Evolutionary conservation across 441 rosid species (phyloP), one percentile per base, ranked within the genome.

Genomic region (Kokia cookei): DNA sequence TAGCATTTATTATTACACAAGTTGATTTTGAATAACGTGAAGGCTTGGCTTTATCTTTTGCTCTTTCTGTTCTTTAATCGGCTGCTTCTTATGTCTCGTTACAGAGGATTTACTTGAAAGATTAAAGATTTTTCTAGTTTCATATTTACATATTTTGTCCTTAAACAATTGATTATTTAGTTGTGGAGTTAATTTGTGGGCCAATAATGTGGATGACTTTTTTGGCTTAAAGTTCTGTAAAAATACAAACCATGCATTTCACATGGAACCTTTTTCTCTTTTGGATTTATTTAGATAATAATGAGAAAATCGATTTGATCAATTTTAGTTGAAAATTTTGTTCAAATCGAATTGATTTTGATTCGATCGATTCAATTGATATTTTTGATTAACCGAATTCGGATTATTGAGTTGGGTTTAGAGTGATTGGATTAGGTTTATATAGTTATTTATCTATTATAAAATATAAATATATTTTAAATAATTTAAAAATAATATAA

Each of bases 31-130:
- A 65, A 65, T 65, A 42, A 65, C 10, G 55, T 29, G 57, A 1
- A 3, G 8, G 0, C 4, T 43, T 53, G 75, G 69, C 66, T 43
- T 75, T 60, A 22, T 50, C 58, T 43, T 3, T 5, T 10, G 10
- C 19, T 29, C 53, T 54, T 35, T 27, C 3, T 13, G 17, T 26
- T 5, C 15, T 74, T 55, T 51, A 13, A 19, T 65, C 65, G 72
- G 51, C 72, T 45, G 26, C 63, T 35, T 57, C 22, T n/a, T 14
- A 26, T 48, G 73, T 65, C 76, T 69, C 75, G 13, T 48, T 70
- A 58, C 29, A 10, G 5, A 37, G 67, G 62, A 11, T 43, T 55
- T 62, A 29, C 45, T 17, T 65, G 63, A 26, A 24, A 22, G 37
- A 24, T 57, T 66, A n/a, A 54, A 43, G 17, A 29, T 55, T 14